phyloP scores from a whole-genome alignment of 305 asterid genomes.

The Ilex paraguariensis region DNA sequence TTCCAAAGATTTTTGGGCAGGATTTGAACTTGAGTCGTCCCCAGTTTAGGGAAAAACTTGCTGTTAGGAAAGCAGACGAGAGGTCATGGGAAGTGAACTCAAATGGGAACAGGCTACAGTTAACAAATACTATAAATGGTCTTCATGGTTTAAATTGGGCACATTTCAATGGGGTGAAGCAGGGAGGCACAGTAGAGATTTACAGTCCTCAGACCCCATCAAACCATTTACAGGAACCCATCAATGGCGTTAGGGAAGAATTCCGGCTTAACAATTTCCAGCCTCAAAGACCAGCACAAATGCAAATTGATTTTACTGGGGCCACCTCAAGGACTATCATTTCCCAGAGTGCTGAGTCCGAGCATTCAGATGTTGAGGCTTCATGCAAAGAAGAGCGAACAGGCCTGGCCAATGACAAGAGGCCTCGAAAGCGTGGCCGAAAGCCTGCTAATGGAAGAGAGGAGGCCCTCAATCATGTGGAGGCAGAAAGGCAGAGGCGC shows the following conservation, averaged over 20 bases:
- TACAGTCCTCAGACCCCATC: constrained; percentile 37
- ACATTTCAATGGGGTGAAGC: constrained; percentile 30
- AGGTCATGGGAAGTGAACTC: constrained; percentile 25
- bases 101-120: constrained; percentile 34
- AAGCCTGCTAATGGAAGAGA: constrained; percentile 10
- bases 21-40: constrained; percentile 38
- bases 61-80: constrained; percentile 40
- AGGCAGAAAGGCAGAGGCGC: constrained; percentile 5
- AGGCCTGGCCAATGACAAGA: constrained; percentile 25
- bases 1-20: constrained; percentile 64
- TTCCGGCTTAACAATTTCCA: constrained; percentile 31
- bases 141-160: constrained; percentile 38
- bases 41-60: constrained; percentile 37
- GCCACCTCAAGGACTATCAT: constrained; percentile 42
- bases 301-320: constrained; percentile 68
- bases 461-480: constrained; percentile 5
- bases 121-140: constrained; percentile 37
- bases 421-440: constrained; percentile 4
- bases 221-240: constrained; percentile 24
- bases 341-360: constrained; percentile 50
- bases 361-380: constrained; percentile 76
- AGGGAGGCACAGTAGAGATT: constrained; percentile 27
- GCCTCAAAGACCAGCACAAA: constrained; percentile 48
- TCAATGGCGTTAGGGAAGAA: constrained; percentile 42
- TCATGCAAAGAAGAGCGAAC: constrained; percentile 48